Conservation (phyloP, 345 rosid genomes). For the Citrus trifoliata region DNA sequence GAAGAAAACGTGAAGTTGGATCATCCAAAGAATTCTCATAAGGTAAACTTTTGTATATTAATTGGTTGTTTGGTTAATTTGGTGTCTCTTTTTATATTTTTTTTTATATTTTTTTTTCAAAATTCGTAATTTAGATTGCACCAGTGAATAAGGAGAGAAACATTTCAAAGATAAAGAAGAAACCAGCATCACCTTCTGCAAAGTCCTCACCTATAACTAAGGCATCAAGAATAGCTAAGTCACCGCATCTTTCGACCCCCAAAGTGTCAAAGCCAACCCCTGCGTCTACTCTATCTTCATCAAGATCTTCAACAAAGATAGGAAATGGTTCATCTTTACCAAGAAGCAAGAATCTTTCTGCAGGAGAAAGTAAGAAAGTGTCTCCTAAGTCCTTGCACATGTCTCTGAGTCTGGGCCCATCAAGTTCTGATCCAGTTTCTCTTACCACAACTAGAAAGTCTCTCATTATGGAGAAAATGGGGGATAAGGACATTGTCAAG, state of each 20-base stretch:
- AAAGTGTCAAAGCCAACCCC: slow-evolving; percentile 51
- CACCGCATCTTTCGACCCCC: slow-evolving; percentile 46
- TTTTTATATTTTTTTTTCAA: neutral
- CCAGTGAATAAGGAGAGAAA: slow-evolving; percentile 32
- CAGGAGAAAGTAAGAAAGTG: slow-evolving; percentile 47
- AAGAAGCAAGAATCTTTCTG: slow-evolving; percentile 32
- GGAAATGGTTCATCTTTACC: slow-evolving; percentile 26
- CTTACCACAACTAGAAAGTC: slow-evolving; percentile 48
- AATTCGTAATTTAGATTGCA: slow-evolving; percentile 34
- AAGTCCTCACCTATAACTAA: neutral
- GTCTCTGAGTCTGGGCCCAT: slow-evolving; percentile 54
- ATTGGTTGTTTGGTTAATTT: neutral
- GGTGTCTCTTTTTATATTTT: no score
- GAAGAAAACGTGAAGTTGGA: slow-evolving; percentile 30
- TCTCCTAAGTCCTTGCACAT: slow-evolving; percentile 73
- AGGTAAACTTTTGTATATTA: slow-evolving; percentile 44
- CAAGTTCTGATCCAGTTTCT: slow-evolving; percentile 38
- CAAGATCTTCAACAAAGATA: slow-evolving; percentile 37
- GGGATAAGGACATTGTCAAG: slow-evolving; percentile 91
- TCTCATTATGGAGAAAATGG: slow-evolving; percentile 86
- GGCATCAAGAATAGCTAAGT: slow-evolving; percentile 26
- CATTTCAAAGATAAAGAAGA: slow-evolving; percentile 28
- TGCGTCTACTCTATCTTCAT: slow-evolving; percentile 31
- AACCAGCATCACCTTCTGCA: slow-evolving; percentile 21
- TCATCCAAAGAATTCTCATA: slow-evolving; percentile 38